Conservation (phyloP, 768 basidiomycete genomes). For the Punctularia strigosozonata region DNA sequence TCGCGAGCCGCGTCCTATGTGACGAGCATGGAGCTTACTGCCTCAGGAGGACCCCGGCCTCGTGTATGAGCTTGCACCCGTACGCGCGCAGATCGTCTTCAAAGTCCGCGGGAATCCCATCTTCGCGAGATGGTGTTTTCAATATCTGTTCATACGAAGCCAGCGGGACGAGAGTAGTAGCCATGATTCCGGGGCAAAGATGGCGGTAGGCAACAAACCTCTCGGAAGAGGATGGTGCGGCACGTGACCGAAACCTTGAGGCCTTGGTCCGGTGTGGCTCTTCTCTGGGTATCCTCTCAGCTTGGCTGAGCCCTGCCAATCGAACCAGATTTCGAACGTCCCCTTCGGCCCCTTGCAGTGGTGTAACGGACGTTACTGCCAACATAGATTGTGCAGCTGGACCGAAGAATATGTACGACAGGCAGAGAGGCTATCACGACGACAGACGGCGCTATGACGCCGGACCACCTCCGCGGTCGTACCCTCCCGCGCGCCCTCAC, state of each 20-base stretch:
- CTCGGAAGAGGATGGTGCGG: background rate
- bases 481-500: background rate
- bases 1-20: background rate
- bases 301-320: too few relatives aligned
- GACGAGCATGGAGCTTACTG: slow-evolving; percentile 42
- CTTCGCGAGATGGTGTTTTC: slow-evolving; percentile 67
- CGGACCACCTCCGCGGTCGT: too few relatives aligned
- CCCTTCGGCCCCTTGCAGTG: too few relatives aligned
- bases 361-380: too few relatives aligned
- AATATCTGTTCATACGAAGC: slow-evolving; percentile 73
- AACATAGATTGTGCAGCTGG: too few relatives aligned
- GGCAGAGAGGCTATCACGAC: too few relatives aligned
- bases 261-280: too few relatives aligned
- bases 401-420: too few relatives aligned
- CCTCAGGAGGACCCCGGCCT: slow-evolving; percentile 83
- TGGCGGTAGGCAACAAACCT: slow-evolving; percentile 1
- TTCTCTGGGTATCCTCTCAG: too few relatives aligned
- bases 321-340: background rate
- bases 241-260: too few relatives aligned
- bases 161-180: slow-evolving; percentile 58
- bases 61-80: slow-evolving; percentile 91
- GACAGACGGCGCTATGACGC: too few relatives aligned
- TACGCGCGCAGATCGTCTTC: slow-evolving; percentile 85
- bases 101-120: slow-evolving; percentile 69
- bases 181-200: slow-evolving; percentile 19